Conservation (phyloP, 2,329 filamentous ascomycete genomes). For the Xylaria sp. region DNA sequence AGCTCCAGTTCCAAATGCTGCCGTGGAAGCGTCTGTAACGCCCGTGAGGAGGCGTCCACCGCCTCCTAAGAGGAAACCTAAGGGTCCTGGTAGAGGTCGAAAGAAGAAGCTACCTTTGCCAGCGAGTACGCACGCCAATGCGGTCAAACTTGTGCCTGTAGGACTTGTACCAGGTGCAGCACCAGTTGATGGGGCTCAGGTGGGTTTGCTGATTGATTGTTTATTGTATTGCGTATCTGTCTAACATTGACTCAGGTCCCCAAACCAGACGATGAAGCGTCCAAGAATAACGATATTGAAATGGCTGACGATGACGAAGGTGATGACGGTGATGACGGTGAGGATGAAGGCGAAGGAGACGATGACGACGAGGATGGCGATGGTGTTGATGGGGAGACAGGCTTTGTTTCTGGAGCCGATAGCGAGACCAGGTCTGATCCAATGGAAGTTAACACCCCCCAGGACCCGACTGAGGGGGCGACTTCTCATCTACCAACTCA, state of each 20-base stretch:
- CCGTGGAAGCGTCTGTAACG: constrained; percentile 57
- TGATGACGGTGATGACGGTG: constrained; percentile 55
- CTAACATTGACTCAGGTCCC: constrained; percentile 43
- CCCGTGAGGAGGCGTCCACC: constrained; percentile 68
- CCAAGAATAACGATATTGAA: constrained; percentile 56
- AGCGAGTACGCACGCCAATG: constrained; percentile 41
- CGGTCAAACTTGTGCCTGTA: constrained; percentile 45
- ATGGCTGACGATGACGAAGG: constrained; percentile 60
- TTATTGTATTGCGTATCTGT: not conserved
- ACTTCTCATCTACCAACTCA: constrained; percentile 28
- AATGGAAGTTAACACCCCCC: constrained; percentile 43
- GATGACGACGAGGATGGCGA: constrained; percentile 51
- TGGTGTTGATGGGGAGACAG: constrained; percentile 54
- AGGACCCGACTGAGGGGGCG: constrained; percentile 33
- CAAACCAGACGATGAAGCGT: constrained; percentile 51
- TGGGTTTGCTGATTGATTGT: constrained; percentile 43
- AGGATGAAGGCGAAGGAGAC: constrained; percentile 53
- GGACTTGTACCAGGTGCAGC: constrained; percentile 49
- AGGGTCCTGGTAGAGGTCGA: constrained; percentile 77
- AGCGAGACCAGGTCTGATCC: constrained; percentile 41
- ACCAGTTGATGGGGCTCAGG: constrained; percentile 46
- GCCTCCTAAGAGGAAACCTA: constrained; percentile 80
- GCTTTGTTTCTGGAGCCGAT: constrained; percentile 39
- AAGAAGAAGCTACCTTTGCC: constrained; percentile 69
- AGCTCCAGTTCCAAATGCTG: constrained; percentile 57